Evolutionary conservation across 345 rosid genomes (phyloP).

Genomic region (Eucalyptus fibrosa): DNA sequence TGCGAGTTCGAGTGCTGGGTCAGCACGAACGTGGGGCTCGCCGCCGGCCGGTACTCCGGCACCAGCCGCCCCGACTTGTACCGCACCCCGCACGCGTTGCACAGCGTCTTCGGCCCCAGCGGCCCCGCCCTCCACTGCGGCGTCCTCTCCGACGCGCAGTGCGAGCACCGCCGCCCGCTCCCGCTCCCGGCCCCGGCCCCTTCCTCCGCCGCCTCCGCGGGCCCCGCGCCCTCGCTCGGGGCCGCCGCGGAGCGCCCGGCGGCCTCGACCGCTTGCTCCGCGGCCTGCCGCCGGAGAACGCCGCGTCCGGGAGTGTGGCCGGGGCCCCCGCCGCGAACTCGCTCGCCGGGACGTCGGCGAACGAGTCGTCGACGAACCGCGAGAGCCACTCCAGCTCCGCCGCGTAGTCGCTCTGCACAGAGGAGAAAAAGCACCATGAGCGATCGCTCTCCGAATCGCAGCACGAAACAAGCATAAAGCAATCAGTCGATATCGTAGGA

Average conservation of each 20-base stretch:
- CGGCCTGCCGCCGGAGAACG: constrained; percentile 5
- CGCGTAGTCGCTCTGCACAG: constrained; percentile 55
- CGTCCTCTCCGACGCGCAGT: not conserved
- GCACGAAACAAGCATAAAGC: not conserved
- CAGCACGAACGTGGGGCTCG: not conserved
- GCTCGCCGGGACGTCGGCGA: not conserved
- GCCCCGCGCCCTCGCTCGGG: not conserved
- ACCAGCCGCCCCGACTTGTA: not conserved
- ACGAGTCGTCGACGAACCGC: constrained; percentile 50
- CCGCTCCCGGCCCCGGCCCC: not conserved
- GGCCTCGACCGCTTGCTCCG: constrained; percentile 47
- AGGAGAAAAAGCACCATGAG: not conserved
- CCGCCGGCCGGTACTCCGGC: not conserved
- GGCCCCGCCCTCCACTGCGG: not conserved
- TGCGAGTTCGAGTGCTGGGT: not conserved
- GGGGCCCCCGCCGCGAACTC: constrained; percentile 12
- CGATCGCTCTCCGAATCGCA: not conserved
- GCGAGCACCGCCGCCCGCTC: not conserved
- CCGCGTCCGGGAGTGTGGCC: constrained; percentile 7
- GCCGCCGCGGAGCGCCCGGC: not conserved
- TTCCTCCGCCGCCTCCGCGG: not conserved
- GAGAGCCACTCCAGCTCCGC: constrained; percentile 89
- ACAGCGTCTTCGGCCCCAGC: not conserved
- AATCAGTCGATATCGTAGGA: not conserved
- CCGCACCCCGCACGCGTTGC: not conserved